phyloP scores from a whole-genome alignment of 768 basidiomycete species.

The Galerina sulciceps region DNA sequence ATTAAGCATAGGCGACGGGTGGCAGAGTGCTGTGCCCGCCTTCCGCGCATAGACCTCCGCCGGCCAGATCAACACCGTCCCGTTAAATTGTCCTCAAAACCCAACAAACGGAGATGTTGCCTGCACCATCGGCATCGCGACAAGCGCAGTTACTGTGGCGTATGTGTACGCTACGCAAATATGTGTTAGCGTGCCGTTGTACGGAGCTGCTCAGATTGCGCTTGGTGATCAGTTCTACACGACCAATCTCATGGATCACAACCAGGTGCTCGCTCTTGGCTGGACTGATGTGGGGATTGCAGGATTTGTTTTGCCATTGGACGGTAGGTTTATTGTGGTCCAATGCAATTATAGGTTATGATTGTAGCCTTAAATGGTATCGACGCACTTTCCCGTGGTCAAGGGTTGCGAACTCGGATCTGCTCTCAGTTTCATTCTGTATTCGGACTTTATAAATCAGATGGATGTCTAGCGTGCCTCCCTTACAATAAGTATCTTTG shows the following conservation, averaged over 20 bases:
- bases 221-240: not conserved
- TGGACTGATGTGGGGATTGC: not conserved
- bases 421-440: too few species aligned
- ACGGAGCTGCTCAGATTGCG: not conserved
- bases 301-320: not conserved
- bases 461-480: too few species aligned
- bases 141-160: not conserved
- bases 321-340: not conserved
- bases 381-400: too few species aligned
- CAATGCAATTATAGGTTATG: too few species aligned
- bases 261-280: not conserved
- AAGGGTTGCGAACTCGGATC: too few species aligned
- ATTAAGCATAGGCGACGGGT: not conserved
- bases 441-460: too few species aligned
- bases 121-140: not conserved
- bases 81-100: not conserved
- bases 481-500: too few species aligned
- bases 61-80: not conserved
- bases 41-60: not conserved
- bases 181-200: not conserved
- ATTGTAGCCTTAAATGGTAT: too few species aligned
- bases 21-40: not conserved
- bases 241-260: not conserved
- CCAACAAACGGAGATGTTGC: not conserved
- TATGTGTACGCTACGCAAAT: not conserved